Evolutionary conservation across 1,284 basidiomycete genomes (phyloP).

Genomic region (Pseudozyma tsukubaensis): DNA sequence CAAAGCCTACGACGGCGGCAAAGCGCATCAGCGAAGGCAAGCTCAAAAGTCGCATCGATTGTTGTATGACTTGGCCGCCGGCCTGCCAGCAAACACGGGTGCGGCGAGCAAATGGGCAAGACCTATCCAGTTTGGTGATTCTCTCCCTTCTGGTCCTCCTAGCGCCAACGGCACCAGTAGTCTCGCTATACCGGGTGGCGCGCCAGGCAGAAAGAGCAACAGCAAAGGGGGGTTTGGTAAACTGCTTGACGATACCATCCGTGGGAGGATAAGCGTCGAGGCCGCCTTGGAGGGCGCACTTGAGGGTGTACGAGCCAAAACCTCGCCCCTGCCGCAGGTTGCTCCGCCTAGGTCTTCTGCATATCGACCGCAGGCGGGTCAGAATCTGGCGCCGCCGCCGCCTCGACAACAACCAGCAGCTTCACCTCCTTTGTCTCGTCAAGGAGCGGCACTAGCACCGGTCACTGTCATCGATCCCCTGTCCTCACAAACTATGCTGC

Average conservation of each 20-base stretch:
- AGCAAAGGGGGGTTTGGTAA: slow-evolving; percentile 36
- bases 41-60: slow-evolving; percentile 48
- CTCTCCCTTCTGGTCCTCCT: slow-evolving; percentile 39
- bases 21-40: slow-evolving; percentile 28
- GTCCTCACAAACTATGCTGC: slow-evolving; percentile 5
- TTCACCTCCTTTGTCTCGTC: background rate
- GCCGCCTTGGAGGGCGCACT: slow-evolving; percentile 40
- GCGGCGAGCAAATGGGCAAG: slow-evolving; percentile 65
- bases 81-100: slow-evolving; percentile 60
- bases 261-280: slow-evolving; percentile 56
- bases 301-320: slow-evolving; percentile 21
- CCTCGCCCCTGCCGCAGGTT: slow-evolving; percentile 12
- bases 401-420: background rate
- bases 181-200: background rate
- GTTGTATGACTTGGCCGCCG: slow-evolving; percentile 60
- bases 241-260: slow-evolving; percentile 49
- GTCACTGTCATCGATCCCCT: slow-evolving; percentile 15
- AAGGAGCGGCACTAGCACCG: background rate
- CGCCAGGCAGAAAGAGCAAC: background rate
- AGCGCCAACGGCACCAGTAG: background rate
- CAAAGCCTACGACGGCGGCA: slow-evolving; percentile 53
- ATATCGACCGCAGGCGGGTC: background rate
- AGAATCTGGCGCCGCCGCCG: background rate
- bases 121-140: slow-evolving; percentile 61
- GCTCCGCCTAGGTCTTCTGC: too few relatives aligned